Conservation (phyloP, 768 basidiomycete genomes). For the Suillus spraguei region DNA sequence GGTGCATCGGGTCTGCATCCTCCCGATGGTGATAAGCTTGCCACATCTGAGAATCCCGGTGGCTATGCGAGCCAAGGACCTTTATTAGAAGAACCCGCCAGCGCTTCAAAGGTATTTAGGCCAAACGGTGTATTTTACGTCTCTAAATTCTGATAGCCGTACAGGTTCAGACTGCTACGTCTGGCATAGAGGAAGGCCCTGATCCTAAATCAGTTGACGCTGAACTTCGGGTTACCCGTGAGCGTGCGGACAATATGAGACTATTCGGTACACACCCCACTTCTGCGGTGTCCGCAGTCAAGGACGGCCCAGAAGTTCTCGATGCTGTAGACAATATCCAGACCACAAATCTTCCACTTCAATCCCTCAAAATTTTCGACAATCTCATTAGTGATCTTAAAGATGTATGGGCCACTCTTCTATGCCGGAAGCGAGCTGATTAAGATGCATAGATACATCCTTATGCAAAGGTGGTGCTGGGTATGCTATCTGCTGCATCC, state of each 20-base stretch:
- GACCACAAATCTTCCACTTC: not conserved
- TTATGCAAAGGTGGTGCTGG: constrained; percentile 12
- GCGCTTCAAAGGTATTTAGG: not conserved
- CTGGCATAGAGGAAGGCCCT: not conserved
- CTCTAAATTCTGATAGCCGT: not conserved
- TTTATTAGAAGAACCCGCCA: not conserved
- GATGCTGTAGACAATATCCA: not conserved
- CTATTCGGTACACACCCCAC: not conserved
- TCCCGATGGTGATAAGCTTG: not conserved
- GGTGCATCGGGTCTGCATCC: not conserved
- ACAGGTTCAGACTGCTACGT: not conserved
- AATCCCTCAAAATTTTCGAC: constrained; percentile 8
- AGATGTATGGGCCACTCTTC: not conserved
- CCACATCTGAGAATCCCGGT: not conserved
- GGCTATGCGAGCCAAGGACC: not conserved
- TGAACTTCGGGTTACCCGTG: not conserved
- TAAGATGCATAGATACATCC: constrained; percentile 8
- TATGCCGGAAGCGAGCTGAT: not conserved
- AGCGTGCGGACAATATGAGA: not conserved
- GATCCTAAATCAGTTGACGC: not conserved
- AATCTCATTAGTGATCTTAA: not conserved
- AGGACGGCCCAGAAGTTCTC: not conserved
- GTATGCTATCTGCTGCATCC: constrained; percentile 4
- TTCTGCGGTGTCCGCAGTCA: not conserved
- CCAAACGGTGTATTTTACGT: not conserved